A percentile compares a stretch with the other conserved stretches of the same genome.
Evolutionary conservation across 2,329 filamentous ascomycete genomes (phyloP).

Genomic region (Epichloe glyceriae): DNA sequence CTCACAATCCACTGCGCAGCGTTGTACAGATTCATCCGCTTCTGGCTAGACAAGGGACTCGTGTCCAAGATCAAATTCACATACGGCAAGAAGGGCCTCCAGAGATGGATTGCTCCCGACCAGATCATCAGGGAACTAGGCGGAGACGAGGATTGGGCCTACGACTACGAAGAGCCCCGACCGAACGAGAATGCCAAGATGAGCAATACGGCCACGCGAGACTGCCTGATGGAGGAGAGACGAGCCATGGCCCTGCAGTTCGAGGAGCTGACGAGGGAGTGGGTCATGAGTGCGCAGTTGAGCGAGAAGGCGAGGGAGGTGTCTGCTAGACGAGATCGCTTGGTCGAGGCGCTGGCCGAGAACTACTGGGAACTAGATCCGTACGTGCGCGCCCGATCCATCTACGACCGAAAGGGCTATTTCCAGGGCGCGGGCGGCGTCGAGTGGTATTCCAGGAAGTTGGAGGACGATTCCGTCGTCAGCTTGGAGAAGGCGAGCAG

Average conservation of each 20-base stretch:
- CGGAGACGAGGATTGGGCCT: slow-evolving; percentile 66
- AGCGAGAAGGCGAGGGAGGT: slow-evolving; percentile 27
- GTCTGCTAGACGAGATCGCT: slow-evolving; percentile 39
- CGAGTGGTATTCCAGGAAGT: slow-evolving; percentile 42
- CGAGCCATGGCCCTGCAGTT: slow-evolving; percentile 50
- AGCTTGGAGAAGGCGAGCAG: slow-evolving; percentile 1
- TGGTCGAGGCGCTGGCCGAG: slow-evolving; percentile 47
- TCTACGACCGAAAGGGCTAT: slow-evolving; percentile 66
- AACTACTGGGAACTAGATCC: slow-evolving; percentile 82
- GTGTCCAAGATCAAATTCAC: slow-evolving; percentile 81
- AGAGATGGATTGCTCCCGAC: slow-evolving; percentile 52
- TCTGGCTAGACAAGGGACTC: slow-evolving; percentile 85
- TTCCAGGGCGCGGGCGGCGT: slow-evolving; percentile 51
- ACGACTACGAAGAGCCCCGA: slow-evolving; percentile 61
- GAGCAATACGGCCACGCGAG: slow-evolving; percentile 44
- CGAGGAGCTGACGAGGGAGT: slow-evolving; percentile 53
- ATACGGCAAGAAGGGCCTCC: slow-evolving; percentile 60
- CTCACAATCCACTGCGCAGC: slow-evolving; percentile 27
- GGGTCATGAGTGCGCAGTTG: slow-evolving; percentile 15
- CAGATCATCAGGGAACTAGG: slow-evolving; percentile 67
- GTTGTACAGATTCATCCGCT: slow-evolving; percentile 78
- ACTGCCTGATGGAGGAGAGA: slow-evolving; percentile 48
- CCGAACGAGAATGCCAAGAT: slow-evolving; percentile 59
- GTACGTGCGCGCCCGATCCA: slow-evolving; percentile 59
- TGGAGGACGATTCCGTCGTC: slow-evolving; percentile 1